Evolutionary conservation across 371 early-diverging fungal species (phyloP).

Genomic region (Apophysomyces sp.): DNA sequence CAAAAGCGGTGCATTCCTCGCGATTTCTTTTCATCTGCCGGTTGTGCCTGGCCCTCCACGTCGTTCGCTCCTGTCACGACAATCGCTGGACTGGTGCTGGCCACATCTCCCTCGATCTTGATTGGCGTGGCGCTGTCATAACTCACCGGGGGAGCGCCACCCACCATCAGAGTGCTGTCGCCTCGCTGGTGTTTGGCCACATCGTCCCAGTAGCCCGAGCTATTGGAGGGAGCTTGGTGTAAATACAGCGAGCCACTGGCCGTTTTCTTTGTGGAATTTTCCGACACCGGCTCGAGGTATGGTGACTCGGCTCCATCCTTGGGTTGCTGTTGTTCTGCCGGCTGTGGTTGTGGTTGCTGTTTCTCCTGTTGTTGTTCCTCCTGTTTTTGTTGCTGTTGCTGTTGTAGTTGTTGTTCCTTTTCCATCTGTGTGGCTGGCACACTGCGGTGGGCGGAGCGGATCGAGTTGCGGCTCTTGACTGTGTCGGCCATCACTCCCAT

Average conservation of each 20-base stretch:
- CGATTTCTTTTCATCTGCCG: neutral
- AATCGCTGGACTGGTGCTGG: neutral
- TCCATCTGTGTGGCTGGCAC: too few relatives aligned
- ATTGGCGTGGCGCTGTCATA: neutral
- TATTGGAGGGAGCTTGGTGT: neutral
- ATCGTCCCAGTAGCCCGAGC: neutral
- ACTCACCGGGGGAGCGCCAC: neutral
- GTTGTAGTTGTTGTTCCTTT: too few relatives aligned
- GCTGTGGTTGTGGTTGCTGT: too few relatives aligned
- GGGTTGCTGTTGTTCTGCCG: too few relatives aligned
- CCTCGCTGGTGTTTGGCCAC: neutral
- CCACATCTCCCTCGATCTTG: neutral
- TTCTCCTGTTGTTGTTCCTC: too few relatives aligned
- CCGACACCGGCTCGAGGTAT: neutral
- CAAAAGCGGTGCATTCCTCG: neutral
- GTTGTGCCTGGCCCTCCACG: neutral
- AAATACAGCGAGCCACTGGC: neutral
- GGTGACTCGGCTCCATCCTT: neutral
- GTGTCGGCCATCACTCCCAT: slow-evolving; percentile 1
- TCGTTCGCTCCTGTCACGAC: neutral
- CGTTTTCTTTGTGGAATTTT: neutral
- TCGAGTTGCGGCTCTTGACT: slow-evolving; percentile 3
- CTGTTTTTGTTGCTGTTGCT: too few relatives aligned
- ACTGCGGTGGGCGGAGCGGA: neutral
- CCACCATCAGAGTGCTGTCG: neutral